Evolutionary conservation across 75 land plant genomes (phyloP).

Genomic region (Isoetes taiwanensis): DNA sequence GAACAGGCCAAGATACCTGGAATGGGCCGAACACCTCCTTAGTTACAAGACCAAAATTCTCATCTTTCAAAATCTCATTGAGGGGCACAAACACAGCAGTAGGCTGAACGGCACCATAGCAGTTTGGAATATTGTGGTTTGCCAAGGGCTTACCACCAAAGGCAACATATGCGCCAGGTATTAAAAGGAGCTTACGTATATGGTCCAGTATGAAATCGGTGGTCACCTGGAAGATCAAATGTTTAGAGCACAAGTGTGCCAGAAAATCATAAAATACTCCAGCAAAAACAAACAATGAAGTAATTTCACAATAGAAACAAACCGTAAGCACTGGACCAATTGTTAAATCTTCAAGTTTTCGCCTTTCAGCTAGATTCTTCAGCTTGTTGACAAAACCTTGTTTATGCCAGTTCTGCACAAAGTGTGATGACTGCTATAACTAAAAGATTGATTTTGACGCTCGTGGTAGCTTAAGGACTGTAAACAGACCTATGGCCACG

Average conservation of each 20-base stretch:
- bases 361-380: constrained; percentile 57
- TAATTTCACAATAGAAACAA: constrained; percentile 14
- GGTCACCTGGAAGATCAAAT: constrained; percentile 81
- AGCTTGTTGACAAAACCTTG: constrained; percentile 43
- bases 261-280: not conserved
- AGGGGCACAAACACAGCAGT: constrained; percentile 87
- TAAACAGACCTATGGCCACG: too few species aligned
- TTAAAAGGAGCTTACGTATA: constrained; percentile 45
- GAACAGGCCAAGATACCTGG: constrained; percentile 67
- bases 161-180: constrained; percentile 66
- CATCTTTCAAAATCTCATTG: constrained; percentile 56
- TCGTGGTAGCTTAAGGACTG: too few species aligned
- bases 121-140: constrained; percentile 69
- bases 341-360: constrained; percentile 88
- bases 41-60: constrained; percentile 71
- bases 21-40: constrained; percentile 94
- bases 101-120: constrained; percentile 94
- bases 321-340: constrained; percentile 96
- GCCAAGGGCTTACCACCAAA: constrained; percentile 81
- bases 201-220: constrained; percentile 82
- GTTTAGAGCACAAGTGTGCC: too few species aligned
- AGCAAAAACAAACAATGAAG: not conserved
- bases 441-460: too few species aligned
- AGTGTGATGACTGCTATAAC: too few species aligned
- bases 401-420: constrained; percentile 65